phyloP scores from a whole-genome alignment of 495 filamentous ascomycete genomes.

The Corynascus novoguineensis region DNA sequence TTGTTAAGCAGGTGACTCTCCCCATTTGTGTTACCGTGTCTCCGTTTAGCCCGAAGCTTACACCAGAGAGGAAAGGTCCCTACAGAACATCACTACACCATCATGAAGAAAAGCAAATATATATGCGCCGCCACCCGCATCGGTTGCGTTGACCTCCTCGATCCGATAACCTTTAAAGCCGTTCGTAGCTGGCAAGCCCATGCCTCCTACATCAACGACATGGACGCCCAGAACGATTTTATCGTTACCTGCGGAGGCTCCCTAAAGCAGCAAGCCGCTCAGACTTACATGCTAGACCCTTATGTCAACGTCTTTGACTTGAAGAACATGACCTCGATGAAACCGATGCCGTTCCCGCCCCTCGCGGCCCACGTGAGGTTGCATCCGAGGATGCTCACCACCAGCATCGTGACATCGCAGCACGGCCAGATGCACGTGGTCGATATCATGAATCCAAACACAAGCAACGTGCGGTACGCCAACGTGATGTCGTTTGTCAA shows the following conservation, averaged over 20 bases:
- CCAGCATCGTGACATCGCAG: conserved; percentile 83
- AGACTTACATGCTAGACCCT: conserved; percentile 68
- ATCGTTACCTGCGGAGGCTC: conserved; percentile 95
- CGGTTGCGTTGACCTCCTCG: conserved; percentile 81
- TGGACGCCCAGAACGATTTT: conserved; percentile 89
- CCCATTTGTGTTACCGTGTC: background rate
- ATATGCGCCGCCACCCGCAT: conserved; percentile 84
- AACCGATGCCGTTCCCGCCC: conserved; percentile 86
- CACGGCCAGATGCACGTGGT: conserved; percentile 89
- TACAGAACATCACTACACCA: conserved; percentile 69
- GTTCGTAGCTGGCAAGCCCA: conserved; percentile 88
- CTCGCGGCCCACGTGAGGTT: conserved; percentile 89
- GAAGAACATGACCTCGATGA: conserved; percentile 74
- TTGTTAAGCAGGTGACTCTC: conserved; percentile 59
- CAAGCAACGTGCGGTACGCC: conserved; percentile 81
- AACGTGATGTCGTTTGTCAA: conserved; percentile 58
- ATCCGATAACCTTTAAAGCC: conserved; percentile 66
- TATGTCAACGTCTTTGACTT: conserved; percentile 93
- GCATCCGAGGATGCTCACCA: conserved; percentile 91
- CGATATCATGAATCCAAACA: conserved; percentile 90
- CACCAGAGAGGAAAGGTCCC: conserved; percentile 48
- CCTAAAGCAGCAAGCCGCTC: conserved; percentile 47
- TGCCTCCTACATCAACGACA: conserved; percentile 76
- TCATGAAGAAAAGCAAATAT: conserved; percentile 85
- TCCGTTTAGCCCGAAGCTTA: background rate